Base-by-base conservation (phyloP, 2,329 filamentous ascomycete species). In the Aspergillus vadensis region DNA sequence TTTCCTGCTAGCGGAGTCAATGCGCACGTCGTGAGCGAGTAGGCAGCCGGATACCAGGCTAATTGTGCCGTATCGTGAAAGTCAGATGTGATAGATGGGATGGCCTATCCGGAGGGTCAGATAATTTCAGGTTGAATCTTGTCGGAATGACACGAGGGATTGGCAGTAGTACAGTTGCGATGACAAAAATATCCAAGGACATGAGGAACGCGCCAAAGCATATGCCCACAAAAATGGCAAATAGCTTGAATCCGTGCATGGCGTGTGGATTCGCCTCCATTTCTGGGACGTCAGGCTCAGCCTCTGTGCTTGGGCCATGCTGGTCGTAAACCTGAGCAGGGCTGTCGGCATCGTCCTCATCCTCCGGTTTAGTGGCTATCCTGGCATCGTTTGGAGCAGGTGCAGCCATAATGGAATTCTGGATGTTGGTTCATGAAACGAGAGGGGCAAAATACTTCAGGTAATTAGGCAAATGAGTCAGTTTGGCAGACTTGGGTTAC, bases 41-140 rank as follows among this genome's bases (percentile, higher is more conserved):
- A 62, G 15, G 60, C 60, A 19, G 52, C 51, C 15, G 51, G 36
- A 59, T 62, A 62, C 60, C 57, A 62, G 51, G 47, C 59, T 14
- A 61, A 32, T n/a, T 61, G 47, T 4, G 55, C 19, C 15, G 55
- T 61, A 49, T 53, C 49, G 15, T 58, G 47, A 41, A 58, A 60
- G 38, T 41, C 38, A 17, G 38, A 41, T 17, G 38, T 41, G 38
- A 41, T 41, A 17, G 38, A 41, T 41, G 38, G 38, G 38, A 41
- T 41, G 38, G 38, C 38, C 38, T 41, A 41, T 14, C 38, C n/a
- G 38, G 38, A 17, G 23, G 38, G 38, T 41, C n/a, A 41, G 38
- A 41, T 41, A 23, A 23, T 23, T 23, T 23, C 23, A 5, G 23
- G 23, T 23, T 23, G 23, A 23, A 23, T 5, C 4, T 23, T 23